Percentiles rank a stretch among this genome's conserved stretches.
Conservation (phyloP, 192 early-diverging fungal genomes). For the Coemansia brasiliensis region DNA sequence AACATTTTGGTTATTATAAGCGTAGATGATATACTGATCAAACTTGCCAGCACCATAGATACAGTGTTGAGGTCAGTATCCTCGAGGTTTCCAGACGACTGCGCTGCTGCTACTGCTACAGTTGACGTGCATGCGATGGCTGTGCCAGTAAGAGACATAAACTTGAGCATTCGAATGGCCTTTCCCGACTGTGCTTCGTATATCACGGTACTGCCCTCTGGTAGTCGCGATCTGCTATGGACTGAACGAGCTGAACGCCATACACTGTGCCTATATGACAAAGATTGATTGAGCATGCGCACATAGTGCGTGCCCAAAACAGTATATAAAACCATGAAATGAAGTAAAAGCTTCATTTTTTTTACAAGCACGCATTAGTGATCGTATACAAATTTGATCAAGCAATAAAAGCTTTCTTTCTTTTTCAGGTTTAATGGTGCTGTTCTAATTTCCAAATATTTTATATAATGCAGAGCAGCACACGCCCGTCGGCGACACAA, state of each 20-base stretch:
- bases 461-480: slow-evolving; percentile 9
- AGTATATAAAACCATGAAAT: background rate
- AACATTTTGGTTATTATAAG: slow-evolving; percentile 33
- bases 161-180: slow-evolving; percentile 51
- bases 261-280: background rate
- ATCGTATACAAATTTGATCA: background rate
- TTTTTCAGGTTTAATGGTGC: background rate
- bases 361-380: background rate
- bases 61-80: slow-evolving; percentile 25
- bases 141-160: slow-evolving; percentile 52
- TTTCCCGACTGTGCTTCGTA: slow-evolving; percentile 39
- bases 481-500: slow-evolving; percentile 15
- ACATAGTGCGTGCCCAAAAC: background rate
- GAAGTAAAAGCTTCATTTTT: background rate
- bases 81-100: slow-evolving; percentile 17
- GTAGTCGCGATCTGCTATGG: background rate
- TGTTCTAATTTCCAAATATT: background rate
- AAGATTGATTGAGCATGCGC: background rate
- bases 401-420: background rate
- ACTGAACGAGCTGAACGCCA: background rate
- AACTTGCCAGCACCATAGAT: slow-evolving; percentile 33
- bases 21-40: slow-evolving; percentile 41
- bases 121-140: slow-evolving; percentile 37
- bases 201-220: slow-evolving; percentile 12
- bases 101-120: slow-evolving; percentile 8